Percentiles rank a stretch among this genome's conserved stretches.
phyloP scores from a whole-genome alignment of 805 yeast genomes.

The Metschnikowia noctiluminum region DNA sequence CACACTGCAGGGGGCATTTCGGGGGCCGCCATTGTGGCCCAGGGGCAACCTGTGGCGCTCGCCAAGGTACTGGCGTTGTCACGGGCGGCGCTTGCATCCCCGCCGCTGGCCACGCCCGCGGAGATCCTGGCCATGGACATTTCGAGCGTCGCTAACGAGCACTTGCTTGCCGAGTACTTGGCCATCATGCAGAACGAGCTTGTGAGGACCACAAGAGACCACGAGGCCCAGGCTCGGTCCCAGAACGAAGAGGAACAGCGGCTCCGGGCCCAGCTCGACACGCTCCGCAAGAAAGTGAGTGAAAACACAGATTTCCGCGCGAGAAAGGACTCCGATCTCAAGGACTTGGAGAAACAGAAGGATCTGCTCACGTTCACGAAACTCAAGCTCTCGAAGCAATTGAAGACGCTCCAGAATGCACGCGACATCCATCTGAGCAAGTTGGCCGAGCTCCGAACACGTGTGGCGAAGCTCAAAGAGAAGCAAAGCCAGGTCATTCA shows the following conservation, averaged over 20 bases:
- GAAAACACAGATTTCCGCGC: conserved; percentile 30
- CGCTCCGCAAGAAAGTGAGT: conserved; percentile 35
- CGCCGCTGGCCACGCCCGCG: not conserved
- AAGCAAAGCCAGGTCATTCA: conserved; percentile 9
- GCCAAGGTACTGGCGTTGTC: not conserved
- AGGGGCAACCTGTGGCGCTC: not conserved
- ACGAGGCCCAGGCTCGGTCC: not conserved
- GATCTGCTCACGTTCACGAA: conserved; percentile 33
- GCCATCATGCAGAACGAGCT: conserved; percentile 11
- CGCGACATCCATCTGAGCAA: conserved; percentile 10
- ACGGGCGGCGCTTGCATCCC: not conserved
- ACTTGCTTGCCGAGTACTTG: conserved; percentile 3
- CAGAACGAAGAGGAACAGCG: conserved; percentile 12
- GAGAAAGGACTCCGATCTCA: conserved; percentile 30
- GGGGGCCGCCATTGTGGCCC: not conserved
- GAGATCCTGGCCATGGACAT: conserved; percentile 4
- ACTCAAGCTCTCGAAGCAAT: conserved; percentile 26
- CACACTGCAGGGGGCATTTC: conserved; percentile 19
- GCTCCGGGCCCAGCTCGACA: conserved; percentile 5
- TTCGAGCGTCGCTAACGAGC: not conserved
- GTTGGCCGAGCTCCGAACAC: conserved; percentile 13
- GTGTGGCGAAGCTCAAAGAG: conserved; percentile 11
- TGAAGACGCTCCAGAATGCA: conserved; percentile 14
- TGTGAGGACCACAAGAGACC: conserved; percentile 4
- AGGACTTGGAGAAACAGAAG: conserved; percentile 28